These are phyloP conservation scores for Helicostylum pulchrum DNA, from an alignment of 192 early-diverging fungal genomes.

Conservation along the genomic window DNA sequence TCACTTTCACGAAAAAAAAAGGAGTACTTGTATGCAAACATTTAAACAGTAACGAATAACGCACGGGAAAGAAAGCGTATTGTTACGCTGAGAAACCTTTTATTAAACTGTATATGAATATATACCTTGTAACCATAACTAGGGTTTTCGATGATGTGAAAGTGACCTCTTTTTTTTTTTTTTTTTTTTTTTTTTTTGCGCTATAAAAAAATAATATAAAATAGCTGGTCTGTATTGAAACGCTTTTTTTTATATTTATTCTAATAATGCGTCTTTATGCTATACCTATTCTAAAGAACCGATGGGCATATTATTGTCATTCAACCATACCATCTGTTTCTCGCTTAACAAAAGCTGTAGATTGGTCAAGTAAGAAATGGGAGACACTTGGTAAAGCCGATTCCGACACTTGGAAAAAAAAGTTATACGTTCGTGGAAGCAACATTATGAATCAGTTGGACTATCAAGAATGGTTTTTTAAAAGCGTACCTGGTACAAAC, in stretches of 20 bases:
- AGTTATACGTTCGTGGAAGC: constrained; percentile 56
- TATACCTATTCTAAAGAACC: constrained; percentile 47
- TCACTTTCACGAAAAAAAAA: too few relatives aligned
- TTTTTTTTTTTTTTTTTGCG: neutral
- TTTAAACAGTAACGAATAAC: too few relatives aligned
- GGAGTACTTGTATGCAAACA: too few relatives aligned
- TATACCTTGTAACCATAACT: too few relatives aligned
- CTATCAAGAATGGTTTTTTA: constrained; percentile 74
- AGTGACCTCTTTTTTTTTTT: neutral
- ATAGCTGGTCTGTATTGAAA: too few relatives aligned
- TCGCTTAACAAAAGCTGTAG: constrained; percentile 41
- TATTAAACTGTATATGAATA: too few relatives aligned
- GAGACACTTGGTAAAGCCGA: constrained; percentile 39
- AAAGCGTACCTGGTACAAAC: constrained; percentile 60
- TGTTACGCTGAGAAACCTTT: too few relatives aligned
- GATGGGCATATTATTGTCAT: constrained; percentile 54
- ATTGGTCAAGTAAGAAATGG: constrained; percentile 56
- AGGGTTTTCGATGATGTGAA: too few relatives aligned
- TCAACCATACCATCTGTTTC: constrained; percentile 41
- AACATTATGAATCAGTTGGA: constrained; percentile 68
- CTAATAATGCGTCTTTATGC: constrained; percentile 36
- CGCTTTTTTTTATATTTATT: neutral
- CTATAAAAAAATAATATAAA: neutral
- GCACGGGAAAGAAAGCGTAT: too few relatives aligned
- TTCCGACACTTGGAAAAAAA: constrained; percentile 51